Base-by-base conservation (phyloP, 2,329 filamentous ascomycete genomes). In the Neopestalotiopsis rosae region DNA sequence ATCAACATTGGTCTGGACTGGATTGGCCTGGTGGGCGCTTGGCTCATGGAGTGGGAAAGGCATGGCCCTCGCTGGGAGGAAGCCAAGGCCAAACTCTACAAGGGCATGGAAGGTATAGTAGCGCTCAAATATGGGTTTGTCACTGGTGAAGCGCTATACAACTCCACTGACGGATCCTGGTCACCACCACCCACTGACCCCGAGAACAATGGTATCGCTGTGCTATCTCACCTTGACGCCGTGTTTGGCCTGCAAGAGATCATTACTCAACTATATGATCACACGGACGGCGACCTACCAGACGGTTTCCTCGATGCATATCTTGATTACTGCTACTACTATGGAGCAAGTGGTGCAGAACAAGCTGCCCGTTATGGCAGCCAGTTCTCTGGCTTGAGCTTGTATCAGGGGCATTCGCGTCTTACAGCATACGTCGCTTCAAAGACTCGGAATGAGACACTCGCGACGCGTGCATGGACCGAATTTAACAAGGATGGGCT, bases 251-350 rank as follows among this genome's bases (percentile, higher is more conserved):
- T 90, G 0, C 81, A 85, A 0, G 89, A 90, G 74, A 86, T 89
- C 1, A 80, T 88, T 9, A 84, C 88, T 0, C 88, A 90, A 70
- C 72, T 89, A 1, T 79, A 87, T 2, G 82, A 87, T 61, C 84
- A 86, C 73, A 83, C 81, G 14, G 83, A 80, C 2, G 79, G 81
- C 1, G 81, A 84, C 2, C 70, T 83, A 0, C 86, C 87, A 0
- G 72, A 79, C 9, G 83, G 82, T 0, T 89, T 90, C 74, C 80
- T 85, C 63, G 76, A 84, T 6, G 86, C 84, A 0, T 90, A 87
- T 84, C 77, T 89, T 1, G 88, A 90, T 64, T 90, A 90, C 77
- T 88, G 87, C 73, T 86, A 85, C 74, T 89, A 88, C 76, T 90
- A 88, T 72, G 80, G 81, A 9, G 88, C 86, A 0, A 73, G 81